Percentiles rank a stretch among this genome's conserved stretches.
Conservation (phyloP, 306 rosid genomes). For the Cucurbita moschata region DNA sequence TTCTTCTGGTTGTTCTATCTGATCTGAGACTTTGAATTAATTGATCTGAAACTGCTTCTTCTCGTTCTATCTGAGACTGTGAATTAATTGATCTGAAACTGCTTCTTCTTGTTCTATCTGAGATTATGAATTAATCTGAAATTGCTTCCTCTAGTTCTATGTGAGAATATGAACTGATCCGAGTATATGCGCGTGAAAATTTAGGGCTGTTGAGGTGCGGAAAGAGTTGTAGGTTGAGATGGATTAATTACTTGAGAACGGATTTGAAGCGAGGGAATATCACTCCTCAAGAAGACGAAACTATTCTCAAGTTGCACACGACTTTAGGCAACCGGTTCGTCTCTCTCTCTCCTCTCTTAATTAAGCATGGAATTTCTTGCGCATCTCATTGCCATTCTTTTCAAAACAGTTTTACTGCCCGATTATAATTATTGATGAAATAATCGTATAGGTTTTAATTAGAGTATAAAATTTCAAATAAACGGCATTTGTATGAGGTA, state of each 20-base stretch:
- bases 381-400: not conserved
- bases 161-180: not conserved
- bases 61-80: not conserved
- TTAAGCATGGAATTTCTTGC: not conserved
- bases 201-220: slow-evolving; percentile 25
- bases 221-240: slow-evolving; percentile 43
- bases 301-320: slow-evolving; percentile 61
- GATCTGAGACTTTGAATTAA: not conserved
- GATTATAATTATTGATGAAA: not conserved
- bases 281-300: slow-evolving; percentile 65
- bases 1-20: not conserved
- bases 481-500: not conserved
- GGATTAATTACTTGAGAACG: slow-evolving; percentile 74
- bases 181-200: not conserved
- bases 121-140: not conserved
- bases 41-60: not conserved
- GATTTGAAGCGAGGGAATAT: slow-evolving; percentile 88
- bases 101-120: not conserved
- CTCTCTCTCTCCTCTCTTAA: not conserved
- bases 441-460: not conserved
- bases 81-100: not conserved
- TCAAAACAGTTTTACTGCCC: not conserved
- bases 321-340: slow-evolving; percentile 64
- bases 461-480: not conserved
- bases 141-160: not conserved